phyloP scores from a whole-genome alignment of 2,329 filamentous ascomycete genomes.

The Juglanconis oblonga region DNA sequence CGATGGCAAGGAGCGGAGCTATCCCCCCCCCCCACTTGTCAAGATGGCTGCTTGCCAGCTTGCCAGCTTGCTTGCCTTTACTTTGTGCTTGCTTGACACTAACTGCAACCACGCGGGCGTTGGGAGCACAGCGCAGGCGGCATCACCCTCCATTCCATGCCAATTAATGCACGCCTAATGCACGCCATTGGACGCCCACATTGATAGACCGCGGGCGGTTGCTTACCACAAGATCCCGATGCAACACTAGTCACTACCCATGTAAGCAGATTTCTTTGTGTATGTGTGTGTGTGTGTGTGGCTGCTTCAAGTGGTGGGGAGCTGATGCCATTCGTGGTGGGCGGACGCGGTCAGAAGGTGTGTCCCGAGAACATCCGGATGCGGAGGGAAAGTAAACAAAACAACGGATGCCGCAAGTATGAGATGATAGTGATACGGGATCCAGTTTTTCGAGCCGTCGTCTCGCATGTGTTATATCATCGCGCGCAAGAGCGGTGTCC shows the following conservation, averaged over 20 bases:
- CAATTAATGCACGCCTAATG: not conserved
- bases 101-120: slow-evolving; percentile 11
- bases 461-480: not conserved
- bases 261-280: not conserved
- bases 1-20: not conserved
- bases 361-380: not conserved
- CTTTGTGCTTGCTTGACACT: not conserved
- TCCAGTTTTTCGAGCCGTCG: not conserved
- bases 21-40: not conserved
- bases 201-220: not conserved
- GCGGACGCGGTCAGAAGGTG: not conserved
- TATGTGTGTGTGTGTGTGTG: not conserved
- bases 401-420: not conserved
- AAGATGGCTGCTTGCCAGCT: not conserved
- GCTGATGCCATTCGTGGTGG: not conserved
- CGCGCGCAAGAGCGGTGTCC: slow-evolving; percentile 3
- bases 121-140: not conserved
- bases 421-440: slow-evolving; percentile 1
- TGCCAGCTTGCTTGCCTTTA: not conserved
- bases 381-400: slow-evolving; percentile 17
- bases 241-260: not conserved
- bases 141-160: not conserved
- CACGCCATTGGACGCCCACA: not conserved
- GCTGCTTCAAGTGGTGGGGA: not conserved
- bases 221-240: not conserved